A percentile compares a stretch with the other conserved stretches of the same genome.
Evolutionary conservation across 345 rosid genomes (phyloP).

Genomic region (Citrus glauca): DNA sequence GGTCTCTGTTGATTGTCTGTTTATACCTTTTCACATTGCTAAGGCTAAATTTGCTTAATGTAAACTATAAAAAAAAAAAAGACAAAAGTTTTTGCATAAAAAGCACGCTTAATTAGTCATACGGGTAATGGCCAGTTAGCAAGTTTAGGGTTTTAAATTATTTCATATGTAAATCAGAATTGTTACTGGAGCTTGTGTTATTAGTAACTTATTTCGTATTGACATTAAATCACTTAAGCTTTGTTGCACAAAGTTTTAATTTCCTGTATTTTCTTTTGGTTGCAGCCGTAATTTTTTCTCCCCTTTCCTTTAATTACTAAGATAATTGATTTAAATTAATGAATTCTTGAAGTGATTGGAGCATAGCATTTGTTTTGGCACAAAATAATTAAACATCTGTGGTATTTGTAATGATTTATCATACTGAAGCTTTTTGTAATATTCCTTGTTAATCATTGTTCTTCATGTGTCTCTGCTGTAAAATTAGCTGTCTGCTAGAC

Average conservation of each 20-base stretch:
- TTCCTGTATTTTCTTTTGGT: background rate
- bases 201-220: background rate
- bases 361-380: background rate
- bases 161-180: background rate
- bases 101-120: background rate
- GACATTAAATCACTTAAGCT: background rate
- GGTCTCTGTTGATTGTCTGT: background rate
- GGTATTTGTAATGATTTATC: background rate
- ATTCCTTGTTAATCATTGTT: background rate
- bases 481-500: background rate
- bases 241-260: background rate
- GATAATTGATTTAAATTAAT: background rate
- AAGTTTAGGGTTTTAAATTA: background rate
- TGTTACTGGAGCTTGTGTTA: background rate
- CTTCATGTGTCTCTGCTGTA: background rate
- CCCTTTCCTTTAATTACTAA: background rate
- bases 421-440: background rate
- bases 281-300: background rate
- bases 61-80: background rate
- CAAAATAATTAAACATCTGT: background rate
- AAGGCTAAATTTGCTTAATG: background rate
- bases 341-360: background rate
- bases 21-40: background rate
- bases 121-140: background rate
- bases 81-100: background rate